A percentile compares a stretch with the other conserved stretches of the same genome.
Conservation (phyloP, 164 flowering plant species). For the Taxillus chinensis region DNA sequence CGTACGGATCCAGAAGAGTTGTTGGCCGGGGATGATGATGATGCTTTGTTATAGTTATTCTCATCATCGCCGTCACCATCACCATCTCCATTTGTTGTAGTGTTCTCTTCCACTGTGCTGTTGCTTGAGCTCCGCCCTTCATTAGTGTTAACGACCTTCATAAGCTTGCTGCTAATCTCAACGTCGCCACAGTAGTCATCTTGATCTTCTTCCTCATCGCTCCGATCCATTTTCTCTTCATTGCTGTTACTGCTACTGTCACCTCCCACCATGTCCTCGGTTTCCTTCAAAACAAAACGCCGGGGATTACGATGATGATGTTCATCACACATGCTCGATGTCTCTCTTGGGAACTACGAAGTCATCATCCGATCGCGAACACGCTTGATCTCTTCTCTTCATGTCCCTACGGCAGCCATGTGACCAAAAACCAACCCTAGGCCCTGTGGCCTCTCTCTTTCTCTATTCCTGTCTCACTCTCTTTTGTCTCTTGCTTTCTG, state of each 20-base stretch:
- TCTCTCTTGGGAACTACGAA: no score
- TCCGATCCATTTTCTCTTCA: not conserved
- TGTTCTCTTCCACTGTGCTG: slow-evolving; percentile 70
- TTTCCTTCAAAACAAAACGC: no score
- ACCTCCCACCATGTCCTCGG: no score
- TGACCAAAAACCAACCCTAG: no score
- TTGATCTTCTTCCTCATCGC: not conserved
- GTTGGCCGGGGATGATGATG: not conserved
- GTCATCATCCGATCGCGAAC: no score
- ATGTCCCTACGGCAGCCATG: no score
- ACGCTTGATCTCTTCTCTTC: no score
- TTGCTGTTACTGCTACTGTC: not conserved
- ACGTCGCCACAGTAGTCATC: not conserved
- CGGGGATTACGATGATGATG: no score
- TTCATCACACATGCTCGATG: no score
- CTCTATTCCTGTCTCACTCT: no score
- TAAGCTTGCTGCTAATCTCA: not conserved
- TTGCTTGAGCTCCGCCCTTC: slow-evolving; percentile 33
- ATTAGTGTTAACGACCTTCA: not conserved
- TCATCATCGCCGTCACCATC: slow-evolving; percentile 19
- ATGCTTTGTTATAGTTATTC: not conserved
- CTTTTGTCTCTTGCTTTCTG: no score
- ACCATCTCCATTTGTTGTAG: not conserved
- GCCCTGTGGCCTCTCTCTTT: no score
- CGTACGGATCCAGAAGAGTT: slow-evolving; percentile 26